A percentile compares a stretch with the other conserved stretches of the same genome.
These are phyloP conservation scores for Zychaea mexicana DNA, from an alignment of 371 early-diverging fungal species.

Conservation along the genomic window DNA sequence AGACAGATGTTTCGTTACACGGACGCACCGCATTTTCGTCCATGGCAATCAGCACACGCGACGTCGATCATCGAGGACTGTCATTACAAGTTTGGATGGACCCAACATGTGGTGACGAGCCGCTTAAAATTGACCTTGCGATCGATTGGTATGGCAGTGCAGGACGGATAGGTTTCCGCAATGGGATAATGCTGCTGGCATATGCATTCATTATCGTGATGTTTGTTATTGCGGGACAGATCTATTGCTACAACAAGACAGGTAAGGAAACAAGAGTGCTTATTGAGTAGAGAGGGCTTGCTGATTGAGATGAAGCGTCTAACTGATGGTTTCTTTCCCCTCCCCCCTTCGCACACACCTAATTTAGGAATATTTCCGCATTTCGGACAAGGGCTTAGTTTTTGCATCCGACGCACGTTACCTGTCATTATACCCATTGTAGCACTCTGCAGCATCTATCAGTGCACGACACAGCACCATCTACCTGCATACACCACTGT, in stretches of 20 bases:
- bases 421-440: slow-evolving; percentile 34
- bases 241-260: slow-evolving; percentile 61
- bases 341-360: not conserved
- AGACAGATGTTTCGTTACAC: slow-evolving; percentile 69
- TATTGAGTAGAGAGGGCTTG: not conserved
- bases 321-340: not conserved
- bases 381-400: slow-evolving; percentile 51
- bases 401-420: slow-evolving; percentile 37
- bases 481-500: slow-evolving; percentile 16
- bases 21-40: slow-evolving; percentile 68
- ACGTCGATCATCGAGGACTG: slow-evolving; percentile 52
- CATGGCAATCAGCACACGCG: slow-evolving; percentile 28
- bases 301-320: not conserved
- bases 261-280: slow-evolving; percentile 19
- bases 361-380: slow-evolving; percentile 42
- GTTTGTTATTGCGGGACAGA: slow-evolving; percentile 61
- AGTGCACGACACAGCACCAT: slow-evolving; percentile 28
- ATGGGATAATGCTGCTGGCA: slow-evolving; percentile 70
- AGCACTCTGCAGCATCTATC: slow-evolving; percentile 33
- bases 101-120: slow-evolving; percentile 55
- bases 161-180: slow-evolving; percentile 71
- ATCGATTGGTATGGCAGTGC: slow-evolving; percentile 79
- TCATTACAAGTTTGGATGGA: slow-evolving; percentile 75
- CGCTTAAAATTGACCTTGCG: slow-evolving; percentile 52
- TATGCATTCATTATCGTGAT: slow-evolving; percentile 70